phyloP scores from a whole-genome alignment of 139 green algal species.

The Tetraselmis chui region DNA sequence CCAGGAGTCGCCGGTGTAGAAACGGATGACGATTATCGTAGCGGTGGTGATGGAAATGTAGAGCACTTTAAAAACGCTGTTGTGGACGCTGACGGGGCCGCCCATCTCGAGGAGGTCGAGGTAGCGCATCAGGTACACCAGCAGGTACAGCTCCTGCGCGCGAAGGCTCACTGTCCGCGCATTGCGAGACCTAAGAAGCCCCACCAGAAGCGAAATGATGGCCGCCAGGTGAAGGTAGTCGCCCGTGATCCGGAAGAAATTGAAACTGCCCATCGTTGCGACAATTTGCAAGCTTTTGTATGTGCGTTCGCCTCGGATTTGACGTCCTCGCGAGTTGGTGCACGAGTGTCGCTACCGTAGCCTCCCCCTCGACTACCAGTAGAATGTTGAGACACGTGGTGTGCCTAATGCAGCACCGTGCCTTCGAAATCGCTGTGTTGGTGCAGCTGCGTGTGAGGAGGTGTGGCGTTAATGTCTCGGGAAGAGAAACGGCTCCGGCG shows the following conservation, averaged over 20 bases:
- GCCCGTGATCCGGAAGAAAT: background rate
- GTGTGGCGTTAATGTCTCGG: too few relatives aligned
- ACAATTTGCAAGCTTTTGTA: too few relatives aligned
- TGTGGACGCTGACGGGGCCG: background rate
- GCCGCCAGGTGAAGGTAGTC: background rate
- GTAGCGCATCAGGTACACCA: slow-evolving; percentile 9
- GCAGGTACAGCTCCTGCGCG: slow-evolving; percentile 8
- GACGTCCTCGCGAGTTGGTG: too few relatives aligned
- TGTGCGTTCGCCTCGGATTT: too few relatives aligned
- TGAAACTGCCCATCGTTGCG: background rate
- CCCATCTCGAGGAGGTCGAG: slow-evolving; percentile 8
- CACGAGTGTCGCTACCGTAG: too few relatives aligned
- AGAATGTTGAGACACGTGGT: too few relatives aligned
- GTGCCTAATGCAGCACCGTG: too few relatives aligned
- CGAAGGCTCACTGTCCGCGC: background rate
- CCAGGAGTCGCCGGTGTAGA: background rate
- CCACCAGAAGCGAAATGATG: background rate
- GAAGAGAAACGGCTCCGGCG: too few relatives aligned
- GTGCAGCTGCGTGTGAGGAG: too few relatives aligned
- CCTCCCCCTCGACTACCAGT: too few relatives aligned
- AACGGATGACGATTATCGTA: background rate
- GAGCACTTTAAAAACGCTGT: slow-evolving; percentile 10
- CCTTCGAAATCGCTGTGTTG: too few relatives aligned
- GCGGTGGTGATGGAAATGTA: slow-evolving; percentile 2
- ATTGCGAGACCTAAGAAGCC: background rate